Percentiles rank a stretch among this genome's conserved stretches.
These are phyloP conservation scores for Microascus cirrosus DNA, from an alignment of 2,329 filamentous ascomycete species.

Conservation along the genomic window DNA sequence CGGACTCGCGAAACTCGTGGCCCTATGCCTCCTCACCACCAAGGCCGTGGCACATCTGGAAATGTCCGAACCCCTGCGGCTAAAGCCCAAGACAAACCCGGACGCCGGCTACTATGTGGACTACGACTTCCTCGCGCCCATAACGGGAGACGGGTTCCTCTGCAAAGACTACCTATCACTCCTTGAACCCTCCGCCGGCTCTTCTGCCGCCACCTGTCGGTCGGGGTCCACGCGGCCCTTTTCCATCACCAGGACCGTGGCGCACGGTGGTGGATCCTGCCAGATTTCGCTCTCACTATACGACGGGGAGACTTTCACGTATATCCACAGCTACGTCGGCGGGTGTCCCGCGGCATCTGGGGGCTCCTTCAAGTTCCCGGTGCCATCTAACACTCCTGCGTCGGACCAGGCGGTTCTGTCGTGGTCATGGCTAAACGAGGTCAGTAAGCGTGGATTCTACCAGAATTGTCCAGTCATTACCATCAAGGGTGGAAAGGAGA, in stretches of 20 bases:
- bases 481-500: conserved; percentile 19
- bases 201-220: conserved; percentile 35
- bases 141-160: conserved; percentile 42
- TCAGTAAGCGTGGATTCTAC: conserved; percentile 59
- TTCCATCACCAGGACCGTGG: conserved; percentile 38
- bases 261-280: conserved; percentile 49
- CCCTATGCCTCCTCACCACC: neutral
- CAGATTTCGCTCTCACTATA: conserved; percentile 53
- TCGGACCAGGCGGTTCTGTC: conserved; percentile 40
- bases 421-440: conserved; percentile 54
- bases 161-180: conserved; percentile 39
- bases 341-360: conserved; percentile 19
- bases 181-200: conserved; percentile 18
- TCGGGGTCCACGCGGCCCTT: conserved; percentile 42
- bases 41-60: conserved; percentile 16
- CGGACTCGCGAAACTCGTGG: neutral
- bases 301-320: conserved; percentile 45
- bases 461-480: conserved; percentile 55
- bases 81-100: conserved; percentile 16
- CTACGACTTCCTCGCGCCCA: conserved; percentile 44
- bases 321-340: conserved; percentile 25
- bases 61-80: conserved; percentile 16
- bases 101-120: conserved; percentile 28
- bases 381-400: conserved; percentile 38
- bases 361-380: conserved; percentile 38